Base-by-base conservation (phyloP, 768 basidiomycete genomes). In the Naganishia vishniacii region DNA sequence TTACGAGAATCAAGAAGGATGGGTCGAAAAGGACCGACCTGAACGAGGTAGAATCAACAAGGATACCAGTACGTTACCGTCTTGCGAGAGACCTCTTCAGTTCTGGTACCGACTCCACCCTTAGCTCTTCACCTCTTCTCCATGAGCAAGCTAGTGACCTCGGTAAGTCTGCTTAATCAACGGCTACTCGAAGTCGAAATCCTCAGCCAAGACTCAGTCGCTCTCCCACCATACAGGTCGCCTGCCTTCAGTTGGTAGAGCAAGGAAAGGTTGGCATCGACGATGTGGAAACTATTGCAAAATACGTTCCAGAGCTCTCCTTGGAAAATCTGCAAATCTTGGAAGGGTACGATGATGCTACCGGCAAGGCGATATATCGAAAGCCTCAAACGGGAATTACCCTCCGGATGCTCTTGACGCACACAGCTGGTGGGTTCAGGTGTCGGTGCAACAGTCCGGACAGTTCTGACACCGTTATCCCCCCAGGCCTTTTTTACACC, bases 171-270 rank as follows among this genome's bases (percentile, higher is more conserved):
- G 25, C 32, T 59, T 20, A 59, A 40, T 23, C 12, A n/a, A 12
- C 12, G n/a, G 46, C 18, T 20, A 7, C 46, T 15, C 28, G 44
- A 37, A 7, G 20, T 31, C 5, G 8, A 31, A 12, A 4, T n/a
- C 37, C 20, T 2, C 6, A 16, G 42, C 7, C 6, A 6, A 42
- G 37, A 25, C n/a, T 41, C 16, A 41, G 18, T 4, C 12, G 13
- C 0, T 13, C n/a, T 18, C 60, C 13, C 40, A 3, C 13, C 26
- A 25, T 26, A 20, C 3, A 72, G 64, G 60, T 77, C 44, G 72
- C 73, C 0, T 71, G 69, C 3, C 60, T 74, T 0, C 73, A 74
- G 48, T 69, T 78, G 9, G 59, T 75, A 44, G 75, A 76, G 26
- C 69, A 68, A 23, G 71, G 71, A 25, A 37, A 65, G 23, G 41